phyloP scores from a whole-genome alignment of 176 grass and related monocot genomes.

The Chloris gayana region DNA sequence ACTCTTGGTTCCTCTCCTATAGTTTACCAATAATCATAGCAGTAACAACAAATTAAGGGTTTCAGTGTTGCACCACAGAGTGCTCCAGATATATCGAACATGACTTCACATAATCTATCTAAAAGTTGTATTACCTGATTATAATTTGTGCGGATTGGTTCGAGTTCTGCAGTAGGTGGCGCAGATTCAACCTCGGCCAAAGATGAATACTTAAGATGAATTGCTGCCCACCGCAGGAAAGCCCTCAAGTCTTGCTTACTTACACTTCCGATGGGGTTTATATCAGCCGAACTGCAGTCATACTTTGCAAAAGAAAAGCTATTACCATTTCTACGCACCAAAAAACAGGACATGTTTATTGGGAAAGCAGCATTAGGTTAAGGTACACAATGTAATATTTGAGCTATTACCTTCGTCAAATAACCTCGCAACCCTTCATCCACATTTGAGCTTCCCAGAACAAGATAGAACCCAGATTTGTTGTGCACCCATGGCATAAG shows the following conservation, averaged over 20 bases:
- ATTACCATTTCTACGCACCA: slow-evolving; percentile 16
- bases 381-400: neutral
- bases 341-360: neutral
- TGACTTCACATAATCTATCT: slow-evolving; percentile 12
- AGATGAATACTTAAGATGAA: slow-evolving; percentile 89
- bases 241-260: slow-evolving; percentile 93
- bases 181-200: slow-evolving; percentile 95
- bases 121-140: slow-evolving; percentile 58
- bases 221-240: slow-evolving; percentile 86
- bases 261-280: slow-evolving; percentile 98
- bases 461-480: slow-evolving; percentile 98
- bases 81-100: neutral
- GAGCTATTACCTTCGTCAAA: slow-evolving; percentile 99
- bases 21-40: neutral
- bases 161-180: slow-evolving; percentile 95
- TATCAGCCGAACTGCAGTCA: slow-evolving; percentile 97
- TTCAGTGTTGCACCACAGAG: neutral
- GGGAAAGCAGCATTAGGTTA: neutral
- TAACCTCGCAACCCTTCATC: slow-evolving; percentile 98
- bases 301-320: slow-evolving; percentile 60
- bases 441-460: slow-evolving; percentile 94
- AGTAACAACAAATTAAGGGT: neutral
- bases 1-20: too few relatives aligned
- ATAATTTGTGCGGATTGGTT: slow-evolving; percentile 84
- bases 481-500: slow-evolving; percentile 96